phyloP scores from a whole-genome alignment of 2,329 filamentous ascomycete species.

The Huntiella bhutanensis region DNA sequence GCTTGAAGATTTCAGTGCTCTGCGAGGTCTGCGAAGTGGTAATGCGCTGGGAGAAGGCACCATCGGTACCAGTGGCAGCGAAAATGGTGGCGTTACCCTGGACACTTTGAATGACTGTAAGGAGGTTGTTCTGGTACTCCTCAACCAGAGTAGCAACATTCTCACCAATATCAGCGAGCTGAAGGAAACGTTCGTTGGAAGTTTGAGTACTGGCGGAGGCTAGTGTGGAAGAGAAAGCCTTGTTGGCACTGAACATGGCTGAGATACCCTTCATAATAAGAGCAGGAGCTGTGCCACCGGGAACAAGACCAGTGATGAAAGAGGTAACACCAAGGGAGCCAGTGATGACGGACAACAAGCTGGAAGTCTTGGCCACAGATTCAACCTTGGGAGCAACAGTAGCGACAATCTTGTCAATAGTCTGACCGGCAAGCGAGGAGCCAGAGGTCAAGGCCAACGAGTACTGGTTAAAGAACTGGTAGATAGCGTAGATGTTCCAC shows the following conservation, averaged over 20 bases:
- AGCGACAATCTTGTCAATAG: constrained; percentile 15
- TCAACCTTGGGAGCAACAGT: constrained; percentile 15
- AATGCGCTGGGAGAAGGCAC: constrained; percentile 15
- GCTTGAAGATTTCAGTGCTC: constrained; percentile 13
- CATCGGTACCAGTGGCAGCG: constrained; percentile 13
- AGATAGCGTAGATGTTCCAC: constrained; percentile 17
- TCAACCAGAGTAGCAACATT: constrained; percentile 15
- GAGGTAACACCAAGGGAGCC: constrained; percentile 12
- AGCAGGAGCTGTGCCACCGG: constrained; percentile 13
- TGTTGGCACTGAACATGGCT: constrained; percentile 9
- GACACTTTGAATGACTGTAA: constrained; percentile 12
- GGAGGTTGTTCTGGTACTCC: constrained; percentile 14
- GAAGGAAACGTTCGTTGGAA: constrained; percentile 15
- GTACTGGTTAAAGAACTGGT: constrained; percentile 17
- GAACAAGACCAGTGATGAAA: constrained; percentile 14
- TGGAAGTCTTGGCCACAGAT: constrained; percentile 9
- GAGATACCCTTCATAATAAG: constrained; percentile 12
- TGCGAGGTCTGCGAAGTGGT: constrained; percentile 15
- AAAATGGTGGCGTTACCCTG: constrained; percentile 14
- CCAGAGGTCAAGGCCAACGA: constrained; percentile 15
- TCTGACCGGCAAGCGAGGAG: constrained; percentile 14
- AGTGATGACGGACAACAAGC: constrained; percentile 12
- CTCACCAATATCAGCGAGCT: constrained; percentile 15
- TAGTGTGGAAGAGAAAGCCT: constrained; percentile 11
- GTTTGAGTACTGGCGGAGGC: constrained; percentile 12